Percentiles rank a stretch among this genome's conserved stretches.
Evolutionary conservation across 164 flowering plant genomes (phyloP).

Genomic region (Sextonia rubra): DNA sequence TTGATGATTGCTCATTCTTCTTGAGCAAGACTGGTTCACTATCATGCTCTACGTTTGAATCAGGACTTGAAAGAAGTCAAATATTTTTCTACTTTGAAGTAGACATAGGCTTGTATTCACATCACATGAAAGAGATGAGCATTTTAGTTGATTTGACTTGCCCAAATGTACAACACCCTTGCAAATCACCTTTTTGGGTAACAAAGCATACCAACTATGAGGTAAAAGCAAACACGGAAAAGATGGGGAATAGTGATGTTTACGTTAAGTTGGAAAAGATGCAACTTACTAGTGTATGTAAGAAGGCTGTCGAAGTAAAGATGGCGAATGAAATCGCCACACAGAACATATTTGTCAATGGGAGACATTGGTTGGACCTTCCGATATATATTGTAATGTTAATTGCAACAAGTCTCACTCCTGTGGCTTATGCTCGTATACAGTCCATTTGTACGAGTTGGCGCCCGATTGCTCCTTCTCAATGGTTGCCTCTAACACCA

Average conservation of each 20-base stretch:
- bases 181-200: background rate
- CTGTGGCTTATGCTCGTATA: background rate
- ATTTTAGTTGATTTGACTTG: background rate
- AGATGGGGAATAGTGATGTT: background rate
- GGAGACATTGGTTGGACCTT: background rate
- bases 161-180: background rate
- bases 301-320: too few relatives aligned
- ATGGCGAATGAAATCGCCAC: background rate
- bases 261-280: too few relatives aligned
- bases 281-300: too few relatives aligned
- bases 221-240: background rate
- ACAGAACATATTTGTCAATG: background rate
- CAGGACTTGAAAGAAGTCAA: background rate
- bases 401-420: background rate
- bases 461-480: too few relatives aligned
- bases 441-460: background rate
- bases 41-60: background rate
- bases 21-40: background rate
- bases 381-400: background rate
- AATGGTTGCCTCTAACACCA: background rate
- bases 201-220: background rate
- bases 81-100: background rate
- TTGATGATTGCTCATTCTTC: constrained; percentile 4
- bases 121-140: background rate
- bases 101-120: background rate